Base-by-base conservation (phyloP, 2,329 filamentous ascomycete species). In the Huntiella abstrusa region DNA sequence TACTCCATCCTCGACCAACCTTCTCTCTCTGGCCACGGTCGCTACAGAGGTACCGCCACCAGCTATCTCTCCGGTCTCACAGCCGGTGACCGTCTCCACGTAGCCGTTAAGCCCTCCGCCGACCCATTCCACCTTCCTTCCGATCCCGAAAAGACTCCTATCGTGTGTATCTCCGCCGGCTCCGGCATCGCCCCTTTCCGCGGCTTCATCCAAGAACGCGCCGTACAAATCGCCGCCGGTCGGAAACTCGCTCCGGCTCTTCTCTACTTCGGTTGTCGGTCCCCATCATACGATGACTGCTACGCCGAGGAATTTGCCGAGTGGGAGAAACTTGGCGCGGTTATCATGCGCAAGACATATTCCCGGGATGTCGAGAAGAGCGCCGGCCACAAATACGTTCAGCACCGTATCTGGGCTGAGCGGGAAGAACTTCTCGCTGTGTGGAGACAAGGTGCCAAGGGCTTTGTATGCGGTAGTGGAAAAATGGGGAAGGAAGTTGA, bases 381-480 rank as follows among this genome's bases (percentile, higher is more conserved):
- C 0, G 58, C 65, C 4, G 73, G 69, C 0, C 71, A 60, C 51
- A 59, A 57, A 52, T 66, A 69, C 51, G 67, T 70, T 10, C 67
- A 70, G 56, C 61, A 71, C 40, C 55, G 63, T 4, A 48, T 71
- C 44, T 56, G 53, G 7, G 57, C 55, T 3, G 59, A 66, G 45
- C 52, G 57, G 4, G 55, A 60, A 2, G 60, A 64, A 35, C 51
- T 67, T 2, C 50, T 55, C 11, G 52, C 57, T 16, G 54, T 67
- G 15, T 70, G 65, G 64, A 49, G 58, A 4, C 51, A 55, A 6
- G 67, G 63, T 3, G 67, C 76, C 0, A 70, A 70, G 54, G 60
- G 80, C 0, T 83, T 73, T 54, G 69, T 82, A 2, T 84, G 80
- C 55, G 80, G 80, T 3, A 73, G 71, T 38, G 61, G 64, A 4